A percentile compares a stretch with the other conserved stretches of the same genome.
Evolutionary conservation across 257 asterid species (phyloP).

Genomic region (Solanum tacnaense): DNA sequence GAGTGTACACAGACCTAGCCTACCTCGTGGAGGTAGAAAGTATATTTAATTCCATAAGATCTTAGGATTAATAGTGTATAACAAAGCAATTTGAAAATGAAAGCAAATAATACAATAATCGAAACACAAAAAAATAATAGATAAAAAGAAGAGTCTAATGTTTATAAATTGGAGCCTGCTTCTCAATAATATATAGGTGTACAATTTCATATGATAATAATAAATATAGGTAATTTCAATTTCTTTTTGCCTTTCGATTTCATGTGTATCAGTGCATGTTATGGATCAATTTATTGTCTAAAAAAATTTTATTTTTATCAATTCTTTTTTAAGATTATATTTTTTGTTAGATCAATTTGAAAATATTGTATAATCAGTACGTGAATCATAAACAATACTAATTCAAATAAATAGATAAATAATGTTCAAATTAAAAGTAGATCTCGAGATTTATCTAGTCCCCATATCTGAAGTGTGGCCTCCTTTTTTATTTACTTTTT

Average conservation of each 20-base stretch:
- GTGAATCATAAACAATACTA: not conserved
- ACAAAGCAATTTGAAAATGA: no score
- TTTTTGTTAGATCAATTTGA: not conserved
- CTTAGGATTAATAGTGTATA: no score
- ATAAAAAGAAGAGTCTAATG: not conserved
- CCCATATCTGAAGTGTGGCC: not conserved
- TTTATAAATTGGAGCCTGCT: not conserved
- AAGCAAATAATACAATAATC: no score
- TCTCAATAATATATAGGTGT: not conserved
- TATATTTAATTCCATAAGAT: no score
- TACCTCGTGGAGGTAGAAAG: not conserved
- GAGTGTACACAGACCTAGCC: not conserved
- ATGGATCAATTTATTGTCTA: not conserved
- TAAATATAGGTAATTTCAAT: not conserved
- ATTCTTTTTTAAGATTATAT: not conserved
- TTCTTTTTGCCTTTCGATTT: not conserved
- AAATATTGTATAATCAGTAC: not conserved
- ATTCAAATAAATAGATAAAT: not conserved
- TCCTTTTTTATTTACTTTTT: not conserved
- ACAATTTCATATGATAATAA: not conserved
- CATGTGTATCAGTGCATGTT: not conserved
- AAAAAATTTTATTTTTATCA: no score
- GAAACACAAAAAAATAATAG: no score
- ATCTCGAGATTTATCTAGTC: conserved; percentile 1
- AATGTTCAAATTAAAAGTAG: not conserved